Evolutionary conservation across 1,284 basidiomycete genomes (phyloP).

Genomic region (Sanguinoderma infundibulare): DNA sequence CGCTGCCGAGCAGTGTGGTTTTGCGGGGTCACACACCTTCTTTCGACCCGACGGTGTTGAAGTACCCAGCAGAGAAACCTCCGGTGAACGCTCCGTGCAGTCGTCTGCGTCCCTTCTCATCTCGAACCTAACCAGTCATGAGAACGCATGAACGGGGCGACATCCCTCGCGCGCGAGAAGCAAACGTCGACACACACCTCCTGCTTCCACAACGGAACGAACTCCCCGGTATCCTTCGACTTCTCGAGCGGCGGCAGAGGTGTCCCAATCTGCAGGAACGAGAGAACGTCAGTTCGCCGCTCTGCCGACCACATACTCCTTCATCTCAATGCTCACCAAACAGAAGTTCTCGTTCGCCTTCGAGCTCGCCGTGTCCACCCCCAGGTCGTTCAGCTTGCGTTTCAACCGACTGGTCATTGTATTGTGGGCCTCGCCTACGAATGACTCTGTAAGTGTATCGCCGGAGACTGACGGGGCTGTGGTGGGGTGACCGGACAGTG

Average conservation of each 20-base stretch:
- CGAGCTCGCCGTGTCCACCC: conserved; percentile 69
- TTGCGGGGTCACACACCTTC: conserved; percentile 67
- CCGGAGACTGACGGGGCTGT: not conserved
- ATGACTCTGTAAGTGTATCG: not conserved
- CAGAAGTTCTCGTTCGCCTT: conserved; percentile 89
- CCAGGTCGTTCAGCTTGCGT: conserved; percentile 81
- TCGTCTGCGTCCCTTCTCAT: conserved; percentile 91
- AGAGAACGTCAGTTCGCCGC: not conserved
- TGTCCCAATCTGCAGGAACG: conserved; percentile 76
- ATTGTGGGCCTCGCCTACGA: not conserved
- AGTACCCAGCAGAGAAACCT: conserved; percentile 97
- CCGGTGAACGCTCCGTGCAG: conserved; percentile 98
- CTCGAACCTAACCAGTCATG: conserved; percentile 67
- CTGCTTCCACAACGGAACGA: conserved; percentile 97
- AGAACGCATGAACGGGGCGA: not conserved
- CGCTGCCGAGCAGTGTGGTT: not conserved
- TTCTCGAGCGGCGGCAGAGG: conserved; percentile 90
- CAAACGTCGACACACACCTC: conserved; percentile 62
- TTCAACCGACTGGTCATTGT: conserved; percentile 64
- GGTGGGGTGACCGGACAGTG: too few relatives aligned
- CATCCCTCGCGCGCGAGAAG: not conserved
- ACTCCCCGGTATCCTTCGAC: conserved; percentile 89
- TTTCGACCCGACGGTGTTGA: conserved; percentile 94
- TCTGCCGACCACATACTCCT: not conserved
- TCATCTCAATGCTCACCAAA: conserved; percentile 53